Conservation (phyloP, 2,329 filamentous ascomycete genomes). For the Paecilomyces variotii region DNA sequence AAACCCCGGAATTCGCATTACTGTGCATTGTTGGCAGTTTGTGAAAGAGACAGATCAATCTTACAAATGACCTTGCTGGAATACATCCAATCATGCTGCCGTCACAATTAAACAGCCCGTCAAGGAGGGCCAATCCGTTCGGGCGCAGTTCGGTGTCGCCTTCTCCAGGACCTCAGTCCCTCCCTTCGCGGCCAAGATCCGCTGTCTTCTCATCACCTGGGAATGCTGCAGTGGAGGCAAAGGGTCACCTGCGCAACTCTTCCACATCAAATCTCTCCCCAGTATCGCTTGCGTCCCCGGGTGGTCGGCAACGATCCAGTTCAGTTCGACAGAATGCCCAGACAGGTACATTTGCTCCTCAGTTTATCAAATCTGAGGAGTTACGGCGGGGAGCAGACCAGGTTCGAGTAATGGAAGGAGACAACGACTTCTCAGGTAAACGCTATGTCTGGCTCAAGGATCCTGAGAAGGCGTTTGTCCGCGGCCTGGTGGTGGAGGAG, state of each 20-base stretch:
- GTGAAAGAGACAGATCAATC: not conserved
- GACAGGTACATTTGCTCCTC: conserved; percentile 81
- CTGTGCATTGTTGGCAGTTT: not conserved
- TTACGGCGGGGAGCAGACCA: conserved; percentile 50
- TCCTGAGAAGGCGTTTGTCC: conserved; percentile 76
- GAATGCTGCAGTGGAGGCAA: conserved; percentile 27
- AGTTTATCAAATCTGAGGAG: conserved; percentile 88
- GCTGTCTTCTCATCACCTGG: conserved; percentile 58
- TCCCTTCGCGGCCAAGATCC: conserved; percentile 59
- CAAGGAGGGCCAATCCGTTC: conserved; percentile 76
- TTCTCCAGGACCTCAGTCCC: conserved; percentile 48
- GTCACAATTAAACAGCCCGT: conserved; percentile 54
- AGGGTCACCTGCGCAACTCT: conserved; percentile 59
- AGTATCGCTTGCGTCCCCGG: conserved; percentile 33
- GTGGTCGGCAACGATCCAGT: conserved; percentile 44
- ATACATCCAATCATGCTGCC: conserved; percentile 40
- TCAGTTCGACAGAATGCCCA: conserved; percentile 58
- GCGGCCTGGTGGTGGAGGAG: conserved; percentile 86
- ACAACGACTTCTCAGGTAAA: conserved; percentile 98
- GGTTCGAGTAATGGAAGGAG: conserved; percentile 74
- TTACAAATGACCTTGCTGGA: conserved; percentile 6
- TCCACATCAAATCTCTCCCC: conserved; percentile 55
- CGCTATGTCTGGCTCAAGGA: conserved; percentile 97
- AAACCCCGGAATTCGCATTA: not conserved
- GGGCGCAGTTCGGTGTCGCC: conserved; percentile 57